Evolutionary conservation across 2,329 filamentous ascomycete genomes (phyloP), one percentile per base, ranked within the genome.

Genomic region (Hysterium pulicare): DNA sequence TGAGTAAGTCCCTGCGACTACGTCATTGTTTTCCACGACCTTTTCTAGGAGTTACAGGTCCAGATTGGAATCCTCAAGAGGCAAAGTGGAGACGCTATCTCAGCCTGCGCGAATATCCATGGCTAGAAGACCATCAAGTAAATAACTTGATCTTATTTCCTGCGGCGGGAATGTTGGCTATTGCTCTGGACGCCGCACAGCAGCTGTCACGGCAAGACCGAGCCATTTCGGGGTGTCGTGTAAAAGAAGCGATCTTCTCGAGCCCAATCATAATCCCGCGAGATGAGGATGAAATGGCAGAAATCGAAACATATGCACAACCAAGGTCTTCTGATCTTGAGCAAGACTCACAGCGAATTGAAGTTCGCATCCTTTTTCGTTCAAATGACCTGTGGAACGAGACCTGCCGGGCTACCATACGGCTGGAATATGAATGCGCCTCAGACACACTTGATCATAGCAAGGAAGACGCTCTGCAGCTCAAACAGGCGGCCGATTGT

Each of bases 361-460:
- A n/a, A 9, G 26, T 39, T 15, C 26, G n/a, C 13, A 26, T 23
- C 17, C 23, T n/a, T 15, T 19, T 15, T 4, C 15, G 10, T 15
- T 13, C 24, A 10, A 20, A 5, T 17, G 23, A 74, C 31, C 73
- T 74, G 9, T 28, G 13, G 7, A 72, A 73, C 0, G 76, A 82
- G 51, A 74, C 83, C 52, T 82, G 78, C 54, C 53, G 47, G 11
- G 59, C 57, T 11, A 24, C 32, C 9, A 66, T 81, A 7, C 61
- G 68, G 4, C 67, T 74, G 3, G 59, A 62, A 34, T 20, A 20
- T 24, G 47, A 57, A 7, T 49, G 51, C 6, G 63, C 71, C 8
- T 46, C 55, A 1, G 71, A 74, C 45, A 66, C 68, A 4, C 66
- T 76, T 2, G 68, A 73, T 37, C 62, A 66, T 23, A 3, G 31